Base-by-base conservation (phyloP, 192 early-diverging fungal species). In the Lobulomyces angularis region DNA sequence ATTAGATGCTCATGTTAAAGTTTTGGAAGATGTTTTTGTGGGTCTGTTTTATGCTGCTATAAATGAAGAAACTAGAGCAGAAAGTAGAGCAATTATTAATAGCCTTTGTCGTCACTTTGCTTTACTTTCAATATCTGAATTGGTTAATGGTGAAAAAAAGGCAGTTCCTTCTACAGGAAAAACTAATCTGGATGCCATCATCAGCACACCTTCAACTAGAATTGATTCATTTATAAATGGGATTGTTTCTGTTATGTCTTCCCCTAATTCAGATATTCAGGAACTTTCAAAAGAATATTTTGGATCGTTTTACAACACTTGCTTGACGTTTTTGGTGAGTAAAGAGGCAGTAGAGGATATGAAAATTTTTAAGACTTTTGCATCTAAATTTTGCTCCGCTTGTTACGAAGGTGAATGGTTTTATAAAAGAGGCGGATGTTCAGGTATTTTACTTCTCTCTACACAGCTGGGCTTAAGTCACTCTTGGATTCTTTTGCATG, bases 391-490 rank as follows among this genome's bases (percentile, higher is more conserved):
- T 56, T 86, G 83, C 34, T 87, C 84, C 0, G 83, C 75, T 27
- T 99, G 95, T 54, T 99, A 91, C 56, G 78, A 83, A 44, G 80
- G 83, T 23, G 81, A 86, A 32, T 82, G 83, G 71, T 83, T 73
- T 46, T 72, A 77, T 16, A 89, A 91, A 61, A 79, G 78, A 33
- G 89, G 90, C 17, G 95, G 91, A 2, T 90, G 89, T 54, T 57
- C 66, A 23, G 93, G 95, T 0, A 90, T 99, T 29, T 74, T 78
- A 0, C 67, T 93, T 33, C 69, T 90, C 35, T 80, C 75, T 31
- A 75, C 81, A 0, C 67, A 88, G 46, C 69, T 99, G 23, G 74
- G 83, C 18, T 64, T 99, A 57, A 86, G 90, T 4, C 69, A 71
- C 12, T 63, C 73, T 23, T 99, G 95, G 95, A 80, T 95, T 66